Conservation (phyloP, 2,329 filamentous ascomycete genomes). For the Dothideomycetidae sp. region DNA sequence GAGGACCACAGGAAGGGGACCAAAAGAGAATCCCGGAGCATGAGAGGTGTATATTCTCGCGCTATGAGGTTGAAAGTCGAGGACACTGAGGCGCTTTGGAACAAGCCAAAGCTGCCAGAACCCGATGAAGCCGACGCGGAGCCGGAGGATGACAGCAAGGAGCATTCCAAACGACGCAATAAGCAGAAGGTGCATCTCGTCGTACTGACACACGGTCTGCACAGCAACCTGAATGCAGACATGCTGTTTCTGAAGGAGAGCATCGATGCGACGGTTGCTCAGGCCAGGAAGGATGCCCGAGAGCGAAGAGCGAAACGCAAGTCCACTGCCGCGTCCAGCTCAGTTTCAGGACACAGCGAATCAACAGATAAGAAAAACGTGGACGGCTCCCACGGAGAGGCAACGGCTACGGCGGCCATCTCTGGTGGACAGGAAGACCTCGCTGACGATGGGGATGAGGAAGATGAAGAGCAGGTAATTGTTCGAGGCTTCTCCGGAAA, state of each 20-base stretch:
- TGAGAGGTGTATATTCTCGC: slow-evolving; percentile 67
- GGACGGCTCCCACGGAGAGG: slow-evolving; percentile 13
- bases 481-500: slow-evolving; percentile 85
- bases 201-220: slow-evolving; percentile 81
- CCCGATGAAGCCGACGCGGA: slow-evolving; percentile 30
- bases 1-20: slow-evolving; percentile 59
- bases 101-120: slow-evolving; percentile 68
- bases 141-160: slow-evolving; percentile 11
- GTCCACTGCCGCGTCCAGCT: slow-evolving; percentile 10
- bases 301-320: slow-evolving; percentile 34
- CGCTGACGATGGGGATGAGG: slow-evolving; percentile 32
- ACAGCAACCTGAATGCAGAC: slow-evolving; percentile 89
- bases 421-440: slow-evolving; percentile 38
- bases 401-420: slow-evolving; percentile 31
- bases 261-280: slow-evolving; percentile 69
- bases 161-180: slow-evolving; percentile 31
- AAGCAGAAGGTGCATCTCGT: slow-evolving; percentile 79
- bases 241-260: slow-evolving; percentile 97
- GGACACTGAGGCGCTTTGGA: slow-evolving; percentile 83
- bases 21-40: slow-evolving; percentile 49
- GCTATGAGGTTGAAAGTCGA: slow-evolving; percentile 68
- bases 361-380: slow-evolving; percentile 24
- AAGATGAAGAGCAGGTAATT: slow-evolving; percentile 71
- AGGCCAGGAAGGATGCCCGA: slow-evolving; percentile 57
- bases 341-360: neutral